Evolutionary conservation across 2,329 filamentous ascomycete species (phyloP), one percentile per base, ranked within the genome.

Genomic region (Penicillium janthinellum): DNA sequence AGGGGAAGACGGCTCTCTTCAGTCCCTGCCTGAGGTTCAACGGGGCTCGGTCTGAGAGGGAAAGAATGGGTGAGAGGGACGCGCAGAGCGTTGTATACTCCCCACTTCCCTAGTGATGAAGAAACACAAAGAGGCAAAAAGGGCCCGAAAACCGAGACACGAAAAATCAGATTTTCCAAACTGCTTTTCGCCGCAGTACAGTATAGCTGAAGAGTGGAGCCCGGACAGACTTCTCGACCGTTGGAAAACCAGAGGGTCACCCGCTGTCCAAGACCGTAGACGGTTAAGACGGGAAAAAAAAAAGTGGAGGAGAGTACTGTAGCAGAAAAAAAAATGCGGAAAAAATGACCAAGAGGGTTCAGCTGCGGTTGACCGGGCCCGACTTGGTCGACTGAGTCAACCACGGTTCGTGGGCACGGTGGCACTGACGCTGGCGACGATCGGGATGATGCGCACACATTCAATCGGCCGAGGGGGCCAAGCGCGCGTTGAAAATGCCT

Each of bases 361-460:
- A 67, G 65, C 61, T 65, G 60, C 35, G 50, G 52, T 70, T 65
- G 65, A 41, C 25, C n/a, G 37, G 51, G 37, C 22, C 35, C 34
- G 49, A 41, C 35, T 52, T 20, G 47, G 52, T 70, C 67, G 64
- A 39, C 38, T n/a, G 39, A 42, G 51, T 41, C 51, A 31, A 74
- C 71, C 68, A 73, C 68, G 73, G 70, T 71, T 73, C 67, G 59
- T 58, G 45, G 66, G 51, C 54, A 65, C 62, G 61, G 60, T 63
- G 69, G 67, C 61, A 57, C 62, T 62, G 67, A 64, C 58, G 65
- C 66, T 72, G 56, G 50, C 56, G 68, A 68, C 56, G 68, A 68
- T 67, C 67, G 71, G 67, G 67, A 70, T 73, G 71, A 71, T 73
- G 67, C 71, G 71, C 70, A 70, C 70, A 70, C 71, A 74, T 71